Conservation (phyloP, 2,329 filamentous ascomycete genomes). For the Hypoxylon sp. region DNA sequence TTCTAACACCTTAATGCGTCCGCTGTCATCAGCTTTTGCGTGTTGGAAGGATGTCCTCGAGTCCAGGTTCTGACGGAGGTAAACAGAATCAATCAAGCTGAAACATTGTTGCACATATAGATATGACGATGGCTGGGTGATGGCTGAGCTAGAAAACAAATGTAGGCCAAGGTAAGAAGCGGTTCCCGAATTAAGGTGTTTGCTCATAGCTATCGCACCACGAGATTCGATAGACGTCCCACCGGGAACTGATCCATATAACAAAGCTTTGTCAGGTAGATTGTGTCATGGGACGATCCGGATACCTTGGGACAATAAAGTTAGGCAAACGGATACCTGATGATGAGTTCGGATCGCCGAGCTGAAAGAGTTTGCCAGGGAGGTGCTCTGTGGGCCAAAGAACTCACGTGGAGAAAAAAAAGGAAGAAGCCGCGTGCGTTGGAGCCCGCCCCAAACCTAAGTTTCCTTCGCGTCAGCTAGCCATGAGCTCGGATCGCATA, state of each 20-base stretch:
- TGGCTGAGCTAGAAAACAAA: not conserved
- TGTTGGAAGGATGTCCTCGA: not conserved
- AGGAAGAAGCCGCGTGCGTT: constrained; percentile 12
- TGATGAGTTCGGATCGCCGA: constrained; percentile 15
- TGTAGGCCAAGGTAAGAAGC: constrained; percentile 3
- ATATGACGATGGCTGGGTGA: not conserved
- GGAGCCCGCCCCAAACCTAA: not conserved
- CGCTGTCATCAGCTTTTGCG: not conserved
- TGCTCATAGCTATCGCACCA: not conserved
- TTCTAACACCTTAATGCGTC: constrained; percentile 27
- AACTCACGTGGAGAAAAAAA: constrained; percentile 28
- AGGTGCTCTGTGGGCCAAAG: not conserved
- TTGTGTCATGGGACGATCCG: not conserved
- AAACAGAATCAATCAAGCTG: constrained; percentile 15
- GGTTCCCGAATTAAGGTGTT: not conserved
- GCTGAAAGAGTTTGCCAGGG: constrained; percentile 17
- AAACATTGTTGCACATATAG: constrained; percentile 11
- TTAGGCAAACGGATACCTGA: not conserved
- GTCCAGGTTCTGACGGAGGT: not conserved
- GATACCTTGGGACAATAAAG: not conserved
- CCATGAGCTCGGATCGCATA: constrained; percentile 35
- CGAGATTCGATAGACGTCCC: not conserved
- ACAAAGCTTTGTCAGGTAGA: no score
- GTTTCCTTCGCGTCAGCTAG: constrained; percentile 1
- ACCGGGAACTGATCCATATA: no score